Evolutionary conservation across 2,329 filamentous ascomycete genomes (phyloP).

Genomic region (Colletotrichum tropicale): DNA sequence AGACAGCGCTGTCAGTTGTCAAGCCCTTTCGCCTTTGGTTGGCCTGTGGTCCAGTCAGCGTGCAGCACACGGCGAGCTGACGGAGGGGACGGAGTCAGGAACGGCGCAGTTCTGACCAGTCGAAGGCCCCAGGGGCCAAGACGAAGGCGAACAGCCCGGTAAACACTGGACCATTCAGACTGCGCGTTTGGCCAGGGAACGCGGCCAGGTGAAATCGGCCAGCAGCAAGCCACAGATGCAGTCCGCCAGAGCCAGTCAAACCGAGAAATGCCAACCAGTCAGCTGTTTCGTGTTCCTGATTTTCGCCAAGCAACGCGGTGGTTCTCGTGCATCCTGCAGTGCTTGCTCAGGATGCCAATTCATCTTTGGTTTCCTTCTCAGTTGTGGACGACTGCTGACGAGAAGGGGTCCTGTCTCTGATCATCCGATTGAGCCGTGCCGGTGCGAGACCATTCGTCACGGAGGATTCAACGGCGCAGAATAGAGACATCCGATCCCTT

Average conservation of each 20-base stretch:
- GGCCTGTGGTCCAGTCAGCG: background rate
- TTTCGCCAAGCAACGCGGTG: background rate
- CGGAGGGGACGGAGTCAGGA: background rate
- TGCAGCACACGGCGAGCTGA: background rate
- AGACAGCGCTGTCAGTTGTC: conserved; percentile 5
- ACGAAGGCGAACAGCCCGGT: conserved; percentile 3
- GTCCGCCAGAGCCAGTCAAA: background rate
- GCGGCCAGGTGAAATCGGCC: conserved; percentile 7
- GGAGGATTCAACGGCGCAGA: background rate
- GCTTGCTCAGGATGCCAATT: background rate
- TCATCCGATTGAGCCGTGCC: background rate
- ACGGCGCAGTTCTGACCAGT: background rate
- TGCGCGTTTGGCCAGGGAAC: background rate
- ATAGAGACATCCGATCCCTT: background rate
- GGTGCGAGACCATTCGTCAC: background rate
- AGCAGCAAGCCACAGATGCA: background rate
- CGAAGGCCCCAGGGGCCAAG: background rate
- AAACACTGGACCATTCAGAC: conserved; percentile 18
- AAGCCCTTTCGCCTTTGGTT: background rate
- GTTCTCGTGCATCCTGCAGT: background rate
- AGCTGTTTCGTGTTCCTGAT: background rate
- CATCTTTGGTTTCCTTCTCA: background rate
- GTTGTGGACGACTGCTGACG: background rate
- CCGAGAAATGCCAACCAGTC: background rate
- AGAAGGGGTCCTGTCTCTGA: background rate